phyloP scores from a whole-genome alignment of 169 alveolate genomes.

The Eimeria necatrix region DNA sequence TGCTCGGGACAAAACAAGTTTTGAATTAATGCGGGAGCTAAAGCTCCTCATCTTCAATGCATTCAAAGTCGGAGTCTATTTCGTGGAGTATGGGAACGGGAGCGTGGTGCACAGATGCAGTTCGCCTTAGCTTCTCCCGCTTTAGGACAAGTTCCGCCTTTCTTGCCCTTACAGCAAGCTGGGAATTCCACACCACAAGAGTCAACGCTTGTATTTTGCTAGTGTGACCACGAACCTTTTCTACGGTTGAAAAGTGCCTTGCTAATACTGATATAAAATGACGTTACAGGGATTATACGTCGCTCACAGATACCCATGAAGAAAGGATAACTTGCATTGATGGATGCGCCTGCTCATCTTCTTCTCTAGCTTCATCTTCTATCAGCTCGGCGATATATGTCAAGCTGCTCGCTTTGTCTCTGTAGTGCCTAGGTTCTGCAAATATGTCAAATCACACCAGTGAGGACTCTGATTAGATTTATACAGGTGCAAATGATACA shows the following conservation, averaged over 20 bases:
- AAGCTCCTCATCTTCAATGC: neutral
- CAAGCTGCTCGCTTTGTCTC: conserved; percentile 30
- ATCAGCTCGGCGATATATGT: neutral
- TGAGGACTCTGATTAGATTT: neutral
- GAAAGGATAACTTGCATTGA: neutral
- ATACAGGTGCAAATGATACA: neutral
- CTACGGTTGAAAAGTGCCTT: no score
- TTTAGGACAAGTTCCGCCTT: neutral
- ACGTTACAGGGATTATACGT: neutral
- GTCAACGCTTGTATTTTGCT: no score
- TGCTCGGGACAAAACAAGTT: no score
- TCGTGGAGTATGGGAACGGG: neutral
- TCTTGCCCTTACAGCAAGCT: conserved; percentile 24
- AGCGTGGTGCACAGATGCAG: neutral
- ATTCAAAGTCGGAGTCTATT: conserved; percentile 38
- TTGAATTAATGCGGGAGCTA: neutral
- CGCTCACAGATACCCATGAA: conserved; percentile 26
- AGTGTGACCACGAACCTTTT: no score
- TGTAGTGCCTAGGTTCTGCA: conserved; percentile 58
- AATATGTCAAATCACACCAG: no score
- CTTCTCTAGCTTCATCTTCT: neutral
- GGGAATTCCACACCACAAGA: neutral
- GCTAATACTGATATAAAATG: neutral
- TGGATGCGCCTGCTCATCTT: neutral
- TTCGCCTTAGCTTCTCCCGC: neutral